Base-by-base conservation (phyloP, 345 rosid species). In the Zanthoxylum bungeanum region DNA sequence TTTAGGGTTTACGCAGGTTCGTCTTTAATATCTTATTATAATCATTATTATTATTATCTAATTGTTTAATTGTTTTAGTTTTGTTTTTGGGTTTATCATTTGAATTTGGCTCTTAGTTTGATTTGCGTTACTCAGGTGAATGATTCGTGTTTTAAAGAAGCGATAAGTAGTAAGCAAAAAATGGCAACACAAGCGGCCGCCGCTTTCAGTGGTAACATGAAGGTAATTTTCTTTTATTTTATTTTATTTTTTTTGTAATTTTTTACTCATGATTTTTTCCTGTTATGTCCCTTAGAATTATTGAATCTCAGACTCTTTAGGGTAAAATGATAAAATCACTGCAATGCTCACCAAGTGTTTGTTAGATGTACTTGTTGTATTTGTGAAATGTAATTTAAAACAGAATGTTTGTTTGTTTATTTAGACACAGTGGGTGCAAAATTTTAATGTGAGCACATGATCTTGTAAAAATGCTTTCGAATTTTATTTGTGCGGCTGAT, bases 181-280 rank as follows among this genome's bases (percentile, higher is more conserved):
- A 86, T 86, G 92, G 88, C 87, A 12, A 77, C 66, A 57, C 90
- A 84, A 78, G 90, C 86, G 25, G 86, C 88, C 47, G 63, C 75
- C 4, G 27, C 84, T 19, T 78, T 85, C 71, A 84, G 49, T 52
- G 93, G 90, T 68, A 88, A 86, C 75, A 40, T 85, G 71, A 88
- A 86, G 88, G 93, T 67, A 34, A 47, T 22, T 47, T 4, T 3
- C 40, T 69, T 27, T 66, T 47, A 16, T 0, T 14, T 56, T 1
- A 9, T 12, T 22, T 9, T 24, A 4, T 4, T 22, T 44, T 9
- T 30, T 36, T 21, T 16, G 2, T 3, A 22, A 24, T 19, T 21
- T 12, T 37, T 4, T 31, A 0, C 1, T 5, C 0, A 11, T 10
- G 0, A 8, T 52, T 6, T 30, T 0, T 5, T 11, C 2, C n/a